Conservation (phyloP, 495 filamentous ascomycete species). For the Viridothelium virens region DNA sequence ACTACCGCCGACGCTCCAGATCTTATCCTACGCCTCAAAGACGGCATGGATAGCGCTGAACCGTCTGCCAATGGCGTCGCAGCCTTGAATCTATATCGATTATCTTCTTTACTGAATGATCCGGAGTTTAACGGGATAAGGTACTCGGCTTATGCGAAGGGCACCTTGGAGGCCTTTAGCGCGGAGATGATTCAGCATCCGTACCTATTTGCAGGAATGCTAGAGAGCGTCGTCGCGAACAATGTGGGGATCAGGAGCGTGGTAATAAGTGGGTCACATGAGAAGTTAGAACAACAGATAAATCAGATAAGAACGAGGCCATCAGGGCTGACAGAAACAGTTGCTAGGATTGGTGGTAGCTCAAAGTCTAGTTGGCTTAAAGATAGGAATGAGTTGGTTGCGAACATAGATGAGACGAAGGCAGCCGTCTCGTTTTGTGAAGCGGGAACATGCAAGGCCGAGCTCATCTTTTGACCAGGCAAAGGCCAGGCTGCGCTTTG, state of each 20-base stretch:
- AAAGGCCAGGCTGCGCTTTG: neutral
- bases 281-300: conserved; percentile 27
- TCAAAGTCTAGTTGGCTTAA: conserved; percentile 32
- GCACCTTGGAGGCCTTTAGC: conserved; percentile 77
- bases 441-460: conserved; percentile 32
- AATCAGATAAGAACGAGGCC: conserved; percentile 19
- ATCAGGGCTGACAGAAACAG: conserved; percentile 20
- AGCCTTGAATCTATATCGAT: conserved; percentile 73
- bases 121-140: conserved; percentile 29
- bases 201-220: conserved; percentile 72
- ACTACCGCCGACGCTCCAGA: conserved; percentile 59
- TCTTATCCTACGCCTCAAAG: conserved; percentile 81
- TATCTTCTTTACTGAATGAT: conserved; percentile 63
- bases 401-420: conserved; percentile 28
- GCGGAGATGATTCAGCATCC: conserved; percentile 88
- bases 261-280: conserved; percentile 32
- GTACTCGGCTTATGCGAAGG: conserved; percentile 57
- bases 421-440: conserved; percentile 38
- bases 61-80: conserved; percentile 82
- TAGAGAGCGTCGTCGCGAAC: conserved; percentile 63
- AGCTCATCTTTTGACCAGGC: conserved; percentile 12
- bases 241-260: conserved; percentile 52
- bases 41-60: conserved; percentile 83
- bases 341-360: conserved; percentile 28
- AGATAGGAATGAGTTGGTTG: conserved; percentile 34